phyloP scores from a whole-genome alignment of 306 rosid species.

The Crotalaria pallida region DNA sequence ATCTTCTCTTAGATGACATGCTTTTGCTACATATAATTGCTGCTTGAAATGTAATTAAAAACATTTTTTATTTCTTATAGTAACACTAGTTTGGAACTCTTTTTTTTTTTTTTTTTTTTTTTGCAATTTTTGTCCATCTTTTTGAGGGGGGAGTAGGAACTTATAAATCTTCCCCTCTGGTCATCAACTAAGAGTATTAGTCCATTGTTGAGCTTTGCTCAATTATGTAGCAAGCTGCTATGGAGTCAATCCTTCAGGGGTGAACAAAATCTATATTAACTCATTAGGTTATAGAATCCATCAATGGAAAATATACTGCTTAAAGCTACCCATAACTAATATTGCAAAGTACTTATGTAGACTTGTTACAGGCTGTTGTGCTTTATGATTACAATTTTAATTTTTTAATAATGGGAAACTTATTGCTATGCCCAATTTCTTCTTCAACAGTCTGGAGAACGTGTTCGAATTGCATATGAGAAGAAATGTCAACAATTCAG shows the following conservation, averaged over 20 bases:
- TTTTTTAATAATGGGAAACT: constrained; percentile 18
- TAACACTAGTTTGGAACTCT: too few species aligned
- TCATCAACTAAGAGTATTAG: not conserved
- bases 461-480: constrained; percentile 71
- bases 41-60: not conserved
- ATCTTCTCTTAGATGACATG: not conserved
- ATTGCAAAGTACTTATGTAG: not conserved
- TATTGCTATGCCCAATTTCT: constrained; percentile 20
- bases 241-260: not conserved
- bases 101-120: too few species aligned
- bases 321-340: not conserved
- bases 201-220: not conserved
- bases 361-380: constrained; percentile 4
- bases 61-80: too few species aligned
- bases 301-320: not conserved
- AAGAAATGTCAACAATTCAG: constrained; percentile 64
- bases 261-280: not conserved
- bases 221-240: not conserved
- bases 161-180: not conserved
- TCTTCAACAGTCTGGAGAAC: constrained; percentile 74
- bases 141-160: too few species aligned
- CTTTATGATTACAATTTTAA: constrained; percentile 15
- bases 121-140: too few species aligned
- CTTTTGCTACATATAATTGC: not conserved
- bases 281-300: not conserved